A percentile compares a stretch with the other conserved stretches of the same genome.
Evolutionary conservation across 345 rosid genomes (phyloP).

Genomic region (Gossypium rotundifolium): DNA sequence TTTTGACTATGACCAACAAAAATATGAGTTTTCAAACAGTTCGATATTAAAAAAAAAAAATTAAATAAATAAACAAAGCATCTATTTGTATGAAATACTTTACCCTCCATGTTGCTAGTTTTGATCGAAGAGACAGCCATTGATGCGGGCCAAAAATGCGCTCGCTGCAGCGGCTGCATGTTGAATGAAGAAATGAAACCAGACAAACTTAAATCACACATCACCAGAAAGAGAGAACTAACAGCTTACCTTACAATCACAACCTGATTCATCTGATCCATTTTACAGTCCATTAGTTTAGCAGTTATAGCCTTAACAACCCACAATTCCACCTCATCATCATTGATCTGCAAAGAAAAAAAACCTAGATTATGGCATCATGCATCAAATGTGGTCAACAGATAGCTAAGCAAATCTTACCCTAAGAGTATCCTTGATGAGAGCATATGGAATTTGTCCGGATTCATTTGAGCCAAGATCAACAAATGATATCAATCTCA

Average conservation of each 20-base stretch:
- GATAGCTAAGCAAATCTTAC: slow-evolving; percentile 26
- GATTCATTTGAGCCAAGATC: slow-evolving; percentile 67
- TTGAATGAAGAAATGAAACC: neutral
- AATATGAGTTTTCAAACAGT: neutral
- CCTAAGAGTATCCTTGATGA: slow-evolving; percentile 64
- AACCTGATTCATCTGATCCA: slow-evolving; percentile 90
- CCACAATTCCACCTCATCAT: slow-evolving; percentile 81
- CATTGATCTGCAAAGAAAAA: slow-evolving; percentile 46
- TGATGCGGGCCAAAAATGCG: slow-evolving; percentile 66
- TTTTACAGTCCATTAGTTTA: slow-evolving; percentile 69
- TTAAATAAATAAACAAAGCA: neutral
- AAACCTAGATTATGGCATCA: neutral
- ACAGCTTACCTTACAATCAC: slow-evolving; percentile 61
- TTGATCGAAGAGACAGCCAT: slow-evolving; percentile 66
- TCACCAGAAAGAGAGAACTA: neutral
- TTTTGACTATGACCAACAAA: neutral
- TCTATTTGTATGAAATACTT: neutral
- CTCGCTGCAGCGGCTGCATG: slow-evolving; percentile 60
- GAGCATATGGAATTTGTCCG: slow-evolving; percentile 59
- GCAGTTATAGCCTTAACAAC: slow-evolving; percentile 82
- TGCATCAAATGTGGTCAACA: slow-evolving; percentile 4
- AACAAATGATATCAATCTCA: slow-evolving; percentile 77
- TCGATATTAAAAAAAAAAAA: neutral
- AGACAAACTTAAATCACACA: neutral
- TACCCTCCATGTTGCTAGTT: slow-evolving; percentile 80